Evolutionary conservation across 768 basidiomycete species (phyloP).

Genomic region (Boletus tylopilopsis): DNA sequence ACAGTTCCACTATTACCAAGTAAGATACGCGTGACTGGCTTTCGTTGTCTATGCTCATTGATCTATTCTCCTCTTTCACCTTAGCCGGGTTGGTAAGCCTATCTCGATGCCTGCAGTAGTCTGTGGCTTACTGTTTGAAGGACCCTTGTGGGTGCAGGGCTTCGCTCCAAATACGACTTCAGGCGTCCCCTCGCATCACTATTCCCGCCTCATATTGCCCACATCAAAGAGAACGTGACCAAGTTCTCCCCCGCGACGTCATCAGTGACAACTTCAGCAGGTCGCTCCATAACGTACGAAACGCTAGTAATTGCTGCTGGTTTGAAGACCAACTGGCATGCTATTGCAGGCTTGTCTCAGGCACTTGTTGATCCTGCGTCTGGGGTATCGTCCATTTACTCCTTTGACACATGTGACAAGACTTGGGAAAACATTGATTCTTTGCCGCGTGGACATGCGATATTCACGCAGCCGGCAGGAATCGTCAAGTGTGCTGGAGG

Average conservation of each 20-base stretch:
- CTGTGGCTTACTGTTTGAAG: conserved; percentile 35
- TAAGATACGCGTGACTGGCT: conserved; percentile 24
- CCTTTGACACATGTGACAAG: conserved; percentile 86
- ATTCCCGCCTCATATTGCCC: conserved; percentile 69
- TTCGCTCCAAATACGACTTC: conserved; percentile 66
- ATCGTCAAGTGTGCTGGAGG: conserved; percentile 93
- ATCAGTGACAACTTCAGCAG: conserved; percentile 66
- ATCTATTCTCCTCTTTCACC: background rate
- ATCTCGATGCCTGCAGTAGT: background rate
- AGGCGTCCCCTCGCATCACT: conserved; percentile 63
- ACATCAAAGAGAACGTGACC: conserved; percentile 66
- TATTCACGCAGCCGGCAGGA: conserved; percentile 95
- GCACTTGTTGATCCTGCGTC: conserved; percentile 76
- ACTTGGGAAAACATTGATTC: conserved; percentile 79
- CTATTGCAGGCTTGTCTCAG: conserved; percentile 64
- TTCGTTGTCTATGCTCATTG: conserved; percentile 2
- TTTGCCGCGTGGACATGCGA: conserved; percentile 72
- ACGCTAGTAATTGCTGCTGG: conserved; percentile 86
- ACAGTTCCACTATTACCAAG: conserved; percentile 83
- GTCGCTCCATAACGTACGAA: conserved; percentile 75
- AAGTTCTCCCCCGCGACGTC: conserved; percentile 75
- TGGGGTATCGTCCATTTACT: conserved; percentile 91
- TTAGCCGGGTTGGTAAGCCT: conserved; percentile 83
- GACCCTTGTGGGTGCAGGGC: conserved; percentile 91
- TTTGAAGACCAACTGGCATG: conserved; percentile 80